Evolutionary conservation across 768 basidiomycete species (phyloP), one percentile per base, ranked within the genome.

Genomic region (Cytidiella melzeri): DNA sequence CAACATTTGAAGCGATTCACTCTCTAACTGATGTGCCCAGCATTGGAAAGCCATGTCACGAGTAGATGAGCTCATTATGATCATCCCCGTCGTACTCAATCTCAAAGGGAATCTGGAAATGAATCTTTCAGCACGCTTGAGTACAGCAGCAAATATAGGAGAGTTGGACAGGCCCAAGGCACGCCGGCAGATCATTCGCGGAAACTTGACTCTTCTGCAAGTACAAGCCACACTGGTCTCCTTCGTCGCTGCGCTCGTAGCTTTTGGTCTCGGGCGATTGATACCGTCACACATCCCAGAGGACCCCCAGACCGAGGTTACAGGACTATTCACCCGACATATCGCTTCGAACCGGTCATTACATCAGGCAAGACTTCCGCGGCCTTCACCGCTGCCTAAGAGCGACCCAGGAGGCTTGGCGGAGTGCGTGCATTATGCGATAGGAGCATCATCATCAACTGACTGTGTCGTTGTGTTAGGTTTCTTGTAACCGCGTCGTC

Each of bases 41-140:
- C 81, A 73, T 48, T 98, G 93, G 93, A 75, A 72, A 54, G 92
- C 94, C 26, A 93, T 99, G 80, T 74, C 74, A 42, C 77, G 87
- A 37, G 82, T 97, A 42, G 87, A 97, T 72, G 93, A 98, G 64
- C 83, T 98, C 48, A 92, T 98, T 57, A 92, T 98, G 75, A 90
- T 98, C 46, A 84, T 97, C 3, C 94, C 95, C 10, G 92, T 94
- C 53, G 73, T 98, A 18, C 77, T 92, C 55, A 98, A 98, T 58
- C 79, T 99, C 49, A 97, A 96, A 60, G 96, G 95, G n/a, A 92
- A 99, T 61, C 78, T 98, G 30, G 96, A 98, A 67, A 98, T 98
- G 95, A 97, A 96, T 56, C 82, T 99, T 5, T 94, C 93, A 3
- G 92, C 96, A 1, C 80, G 95, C 12, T 75, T 99, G n/a, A 87